phyloP scores from a whole-genome alignment of 768 basidiomycete species.

The Fistulinella prunicolor region DNA sequence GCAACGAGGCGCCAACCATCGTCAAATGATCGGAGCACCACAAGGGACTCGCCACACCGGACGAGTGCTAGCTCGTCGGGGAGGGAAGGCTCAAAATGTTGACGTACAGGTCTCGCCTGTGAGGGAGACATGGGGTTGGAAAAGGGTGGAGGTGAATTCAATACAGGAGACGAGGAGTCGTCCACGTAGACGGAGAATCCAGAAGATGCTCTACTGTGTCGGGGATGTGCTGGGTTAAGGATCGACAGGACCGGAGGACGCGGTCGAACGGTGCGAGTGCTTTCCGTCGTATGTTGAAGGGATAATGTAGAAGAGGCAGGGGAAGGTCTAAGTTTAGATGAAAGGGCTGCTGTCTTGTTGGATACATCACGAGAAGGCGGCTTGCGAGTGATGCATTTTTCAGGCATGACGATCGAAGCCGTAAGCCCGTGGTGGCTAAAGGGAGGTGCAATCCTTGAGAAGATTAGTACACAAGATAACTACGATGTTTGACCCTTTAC shows the following conservation, averaged over 20 bases:
- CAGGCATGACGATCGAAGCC: conserved; percentile 51
- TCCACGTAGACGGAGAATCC: conserved; percentile 40
- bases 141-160: conserved; percentile 11
- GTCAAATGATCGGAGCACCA: conserved; percentile 64
- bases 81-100: conserved; percentile 64
- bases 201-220: conserved; percentile 33
- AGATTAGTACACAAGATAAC: not conserved
- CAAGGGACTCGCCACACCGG: conserved; percentile 54
- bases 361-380: conserved; percentile 41
- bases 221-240: conserved; percentile 23
- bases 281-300: not conserved
- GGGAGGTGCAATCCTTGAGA: conserved; percentile 13
- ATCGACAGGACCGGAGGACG: conserved; percentile 15
- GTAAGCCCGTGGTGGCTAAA: conserved; percentile 47
- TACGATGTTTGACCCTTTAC: conserved; percentile 5
- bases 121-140: conserved; percentile 28
- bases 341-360: conserved; percentile 39
- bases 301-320: conserved; percentile 40
- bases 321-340: conserved; percentile 41
- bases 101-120: conserved; percentile 53
- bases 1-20: conserved; percentile 81
- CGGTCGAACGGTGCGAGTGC: conserved; percentile 13
- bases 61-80: conserved; percentile 68
- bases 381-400: conserved; percentile 41
- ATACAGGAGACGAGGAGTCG: conserved; percentile 1